phyloP scores from a whole-genome alignment of 2,329 filamentous ascomycete genomes.

The Colletotrichum sp. region DNA sequence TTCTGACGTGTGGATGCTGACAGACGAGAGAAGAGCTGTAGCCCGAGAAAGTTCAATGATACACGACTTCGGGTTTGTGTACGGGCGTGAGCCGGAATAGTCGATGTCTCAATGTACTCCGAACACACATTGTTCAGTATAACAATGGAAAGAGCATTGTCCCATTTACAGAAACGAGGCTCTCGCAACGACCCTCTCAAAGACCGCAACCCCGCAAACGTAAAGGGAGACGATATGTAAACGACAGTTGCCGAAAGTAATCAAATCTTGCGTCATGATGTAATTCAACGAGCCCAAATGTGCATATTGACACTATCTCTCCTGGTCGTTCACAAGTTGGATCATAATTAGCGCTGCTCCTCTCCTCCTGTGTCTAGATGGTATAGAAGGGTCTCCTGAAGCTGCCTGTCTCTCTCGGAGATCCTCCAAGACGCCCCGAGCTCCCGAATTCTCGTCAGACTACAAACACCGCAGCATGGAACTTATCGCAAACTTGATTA shows the following conservation, averaged over 20 bases:
- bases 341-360: not conserved
- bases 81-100: too few relatives aligned
- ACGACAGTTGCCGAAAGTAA: not conserved
- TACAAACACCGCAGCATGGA: not conserved
- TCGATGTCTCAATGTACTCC: too few relatives aligned
- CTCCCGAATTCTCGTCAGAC: not conserved
- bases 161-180: not conserved
- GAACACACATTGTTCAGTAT: too few relatives aligned
- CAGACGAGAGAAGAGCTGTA: too few relatives aligned
- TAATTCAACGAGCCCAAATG: not conserved
- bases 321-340: fast-evolving
- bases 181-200: not conserved
- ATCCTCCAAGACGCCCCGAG: not conserved
- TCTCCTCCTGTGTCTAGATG: not conserved
- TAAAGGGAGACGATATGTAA: not conserved
- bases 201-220: not conserved
- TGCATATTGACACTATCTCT: not conserved
- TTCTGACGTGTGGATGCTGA: too few relatives aligned
- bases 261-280: not conserved
- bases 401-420: not conserved
- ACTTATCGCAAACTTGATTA: not conserved
- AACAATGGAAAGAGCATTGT: too few relatives aligned
- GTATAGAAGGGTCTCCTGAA: not conserved
- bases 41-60: too few relatives aligned
- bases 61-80: too few relatives aligned